Percentiles rank a stretch among this genome's conserved stretches.
phyloP scores from a whole-genome alignment of 768 basidiomycete genomes.

The Trametes punicea region DNA sequence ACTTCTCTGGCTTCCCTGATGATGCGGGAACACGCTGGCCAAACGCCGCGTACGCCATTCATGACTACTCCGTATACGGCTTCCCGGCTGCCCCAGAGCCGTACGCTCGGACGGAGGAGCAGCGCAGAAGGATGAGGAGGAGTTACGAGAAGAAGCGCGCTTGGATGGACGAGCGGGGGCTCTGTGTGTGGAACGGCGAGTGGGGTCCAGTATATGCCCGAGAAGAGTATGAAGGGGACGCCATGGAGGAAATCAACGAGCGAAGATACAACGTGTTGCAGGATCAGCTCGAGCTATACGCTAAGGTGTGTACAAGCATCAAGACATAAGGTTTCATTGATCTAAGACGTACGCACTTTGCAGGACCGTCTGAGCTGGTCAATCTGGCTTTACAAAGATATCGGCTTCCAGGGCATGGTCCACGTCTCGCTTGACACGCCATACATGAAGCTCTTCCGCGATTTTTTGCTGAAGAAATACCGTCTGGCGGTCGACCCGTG shows the following conservation, averaged over 20 bases:
- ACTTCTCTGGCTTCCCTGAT: constrained; percentile 70
- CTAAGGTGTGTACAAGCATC: constrained; percentile 37
- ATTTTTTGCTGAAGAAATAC: constrained; percentile 76
- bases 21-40: constrained; percentile 53
- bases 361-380: constrained; percentile 63
- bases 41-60: constrained; percentile 76
- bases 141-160: constrained; percentile 73
- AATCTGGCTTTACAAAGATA: constrained; percentile 87
- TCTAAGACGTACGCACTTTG: neutral
- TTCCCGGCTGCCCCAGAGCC: constrained; percentile 59
- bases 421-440: constrained; percentile 64
- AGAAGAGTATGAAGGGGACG: constrained; percentile 45
- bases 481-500: constrained; percentile 74
- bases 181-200: constrained; percentile 80
- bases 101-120: constrained; percentile 53
- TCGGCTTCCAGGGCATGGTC: constrained; percentile 86
- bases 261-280: constrained; percentile 64
- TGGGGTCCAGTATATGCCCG: constrained; percentile 85
- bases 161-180: constrained; percentile 67
- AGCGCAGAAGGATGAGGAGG: constrained; percentile 47
- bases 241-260: constrained; percentile 66
- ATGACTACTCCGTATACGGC: constrained; percentile 74
- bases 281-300: constrained; percentile 74
- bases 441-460: constrained; percentile 65
- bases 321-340: neutral